Base-by-base conservation (phyloP, 352 stramenopile species). In the Globisporangium alternatum region DNA sequence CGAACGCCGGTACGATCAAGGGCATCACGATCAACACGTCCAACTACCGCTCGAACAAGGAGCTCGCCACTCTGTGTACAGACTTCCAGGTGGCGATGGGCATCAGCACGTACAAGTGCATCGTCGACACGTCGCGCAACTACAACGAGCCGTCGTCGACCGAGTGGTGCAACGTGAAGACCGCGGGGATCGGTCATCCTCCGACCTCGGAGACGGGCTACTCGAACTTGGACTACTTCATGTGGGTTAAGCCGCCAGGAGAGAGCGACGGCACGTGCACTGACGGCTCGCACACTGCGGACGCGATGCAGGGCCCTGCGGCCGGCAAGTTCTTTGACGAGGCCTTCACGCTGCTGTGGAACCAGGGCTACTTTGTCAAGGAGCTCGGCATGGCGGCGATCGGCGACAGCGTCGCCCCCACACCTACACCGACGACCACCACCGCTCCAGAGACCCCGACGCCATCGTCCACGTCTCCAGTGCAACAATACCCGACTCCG, bases 21-120 rank as follows among this genome's bases (percentile, higher is more conserved):
- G 83, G 81, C 15, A 90, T 92, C 60, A 73, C 75, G 41, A 75
- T 93, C 55, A 91, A 93, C 76, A 90, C 84, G 17, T 89, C 77
- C 64, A 93, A 93, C 73, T 93, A 90, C 56, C 81, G 82, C 60
- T 76, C 78, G 6, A 88, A 67, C 28, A 60, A 49, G 49, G 69
- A 79, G n/a, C 66, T 93, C 8, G 61, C 75, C 5, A 65, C 59
- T 17, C 63, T 89, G 5, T 93, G 81, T 65, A 66, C 49, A 39
- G 86, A 71, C 54, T 93, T 91, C 62, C 78, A 91, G 58, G 63
- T 22, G n/a, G 78, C 78, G 0, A 58, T 83, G 57, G 75, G 71
- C 8, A 74, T 71, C 28, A 74, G 54, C 2, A 59, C 69, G 9
- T 55, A 86, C 12, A 60, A 77, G 41, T 93, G 84, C 68, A 73